Evolutionary conservation across 768 basidiomycete species (phyloP), one percentile per base, ranked within the genome.

Genomic region (Russula abietina): DNA sequence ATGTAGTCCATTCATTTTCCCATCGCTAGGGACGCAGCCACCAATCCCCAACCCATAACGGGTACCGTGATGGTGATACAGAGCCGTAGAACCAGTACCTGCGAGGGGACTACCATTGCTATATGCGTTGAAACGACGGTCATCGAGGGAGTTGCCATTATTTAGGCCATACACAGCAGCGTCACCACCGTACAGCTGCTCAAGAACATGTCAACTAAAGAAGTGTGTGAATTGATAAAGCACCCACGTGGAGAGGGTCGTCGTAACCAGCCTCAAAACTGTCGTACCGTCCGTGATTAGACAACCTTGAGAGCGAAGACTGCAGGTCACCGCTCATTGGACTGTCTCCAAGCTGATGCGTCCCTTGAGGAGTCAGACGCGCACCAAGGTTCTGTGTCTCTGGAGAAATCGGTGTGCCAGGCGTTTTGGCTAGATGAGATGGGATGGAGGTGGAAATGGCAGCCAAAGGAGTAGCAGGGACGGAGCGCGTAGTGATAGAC

Each of bases 1-100:
- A 70, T 93, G 91, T 50, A 94, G 73, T 24, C 92, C 91, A 69
- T 91, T 92, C 84, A 93, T 91, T 74, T 93, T 93, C 59, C 83
- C 75, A 67, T 91, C 77, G 50, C 80, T 78, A 65, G 73, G 73
- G 17, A 78, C 76, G 43, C 89, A 81, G 11, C 77, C 75, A 38
- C 83, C 81, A 55, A 86, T 70, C 39, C 84, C 83, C 38, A 89
- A 73, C 43, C 89, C 89, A 67, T 91, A 92, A 67, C 90, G 86
- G 60, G 88, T 79, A 2, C 84, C 87, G 59, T 87, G 83, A 70
- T 90, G 89, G 56, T 89, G 84, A 70, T 91, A 90, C 38, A 89
- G 72, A 9, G 86, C 86, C n/a, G 84, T 87, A 17, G 87, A 87
- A n/a, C 86, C 87, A 43, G 78, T 81, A 2, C 77, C 50, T 3